phyloP scores from a whole-genome alignment of 305 asterid species.

The Withania somnifera region DNA sequence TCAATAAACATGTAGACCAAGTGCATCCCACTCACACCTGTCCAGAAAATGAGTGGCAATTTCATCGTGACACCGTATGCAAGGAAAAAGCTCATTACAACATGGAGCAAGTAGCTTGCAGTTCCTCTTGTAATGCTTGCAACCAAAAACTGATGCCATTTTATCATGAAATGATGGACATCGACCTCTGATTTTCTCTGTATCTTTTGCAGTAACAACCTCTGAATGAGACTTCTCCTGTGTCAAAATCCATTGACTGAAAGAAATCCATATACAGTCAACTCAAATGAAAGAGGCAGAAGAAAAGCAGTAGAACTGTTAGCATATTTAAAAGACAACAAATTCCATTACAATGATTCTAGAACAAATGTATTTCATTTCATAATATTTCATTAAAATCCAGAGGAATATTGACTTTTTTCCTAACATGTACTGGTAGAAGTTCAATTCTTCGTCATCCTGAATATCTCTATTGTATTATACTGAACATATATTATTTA shows the following conservation, averaged over 20 bases:
- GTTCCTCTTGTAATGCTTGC: conserved; percentile 75
- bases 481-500: not conserved
- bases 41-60: conserved; percentile 57
- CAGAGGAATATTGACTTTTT: not conserved
- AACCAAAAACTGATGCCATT: conserved; percentile 43
- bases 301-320: not conserved
- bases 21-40: conserved; percentile 33
- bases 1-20: not conserved
- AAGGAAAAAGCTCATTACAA: conserved; percentile 67
- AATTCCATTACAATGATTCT: not conserved
- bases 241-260: conserved; percentile 59
- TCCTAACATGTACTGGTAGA: not conserved
- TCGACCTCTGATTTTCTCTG: conserved; percentile 50
- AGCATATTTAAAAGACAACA: not conserved
- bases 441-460: not conserved
- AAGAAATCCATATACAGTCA: conserved; percentile 8
- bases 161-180: conserved; percentile 54
- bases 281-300: not conserved
- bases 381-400: not conserved
- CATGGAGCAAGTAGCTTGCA: conserved; percentile 74
- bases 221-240: conserved; percentile 37
- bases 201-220: conserved; percentile 18
- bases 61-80: conserved; percentile 90
- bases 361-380: not conserved
- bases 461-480: not conserved